Evolutionary conservation across 2,329 filamentous ascomycete genomes (phyloP).

Genomic region (Epicoccum sorghinum): DNA sequence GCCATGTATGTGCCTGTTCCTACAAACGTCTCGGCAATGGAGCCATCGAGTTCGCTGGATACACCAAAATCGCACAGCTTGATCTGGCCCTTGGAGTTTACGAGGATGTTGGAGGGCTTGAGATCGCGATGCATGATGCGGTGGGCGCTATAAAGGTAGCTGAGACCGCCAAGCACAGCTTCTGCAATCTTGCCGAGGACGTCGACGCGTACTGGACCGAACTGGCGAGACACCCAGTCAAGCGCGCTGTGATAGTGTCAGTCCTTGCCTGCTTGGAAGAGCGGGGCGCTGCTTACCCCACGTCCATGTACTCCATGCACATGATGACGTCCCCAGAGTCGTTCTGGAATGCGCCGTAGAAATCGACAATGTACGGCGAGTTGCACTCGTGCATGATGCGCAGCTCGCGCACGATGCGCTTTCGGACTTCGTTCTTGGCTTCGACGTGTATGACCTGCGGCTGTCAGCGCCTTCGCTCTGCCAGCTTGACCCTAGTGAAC

Average conservation of each 20-base stretch:
- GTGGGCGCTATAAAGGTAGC: slow-evolving; percentile 93
- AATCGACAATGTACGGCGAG: slow-evolving; percentile 94
- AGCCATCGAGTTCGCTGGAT: slow-evolving; percentile 97
- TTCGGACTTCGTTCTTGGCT: slow-evolving; percentile 95
- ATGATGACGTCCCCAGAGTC: slow-evolving; percentile 97
- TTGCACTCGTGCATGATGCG: slow-evolving; percentile 99
- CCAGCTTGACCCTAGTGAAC: neutral
- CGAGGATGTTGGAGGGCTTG: slow-evolving; percentile 96
- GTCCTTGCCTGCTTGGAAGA: slow-evolving; percentile 6
- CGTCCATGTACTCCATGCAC: slow-evolving; percentile 99
- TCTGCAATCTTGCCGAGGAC: slow-evolving; percentile 98
- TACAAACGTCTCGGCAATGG: slow-evolving; percentile 96
- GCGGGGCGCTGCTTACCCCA: slow-evolving; percentile 71
- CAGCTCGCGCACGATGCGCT: slow-evolving; percentile 94
- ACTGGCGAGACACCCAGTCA: slow-evolving; percentile 91
- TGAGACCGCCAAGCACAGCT: slow-evolving; percentile 88
- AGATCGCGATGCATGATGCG: slow-evolving; percentile 99
- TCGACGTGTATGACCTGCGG: slow-evolving; percentile 93
- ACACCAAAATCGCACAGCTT: slow-evolving; percentile 99
- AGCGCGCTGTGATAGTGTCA: slow-evolving; percentile 68
- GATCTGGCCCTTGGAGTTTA: slow-evolving; percentile 92
- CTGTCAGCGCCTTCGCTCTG: slow-evolving; percentile 18
- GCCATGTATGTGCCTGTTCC: slow-evolving; percentile 99
- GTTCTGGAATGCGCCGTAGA: slow-evolving; percentile 96
- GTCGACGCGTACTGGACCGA: slow-evolving; percentile 93